Conservation (phyloP, 306 rosid genomes). For the Sicyos baderoa region DNA sequence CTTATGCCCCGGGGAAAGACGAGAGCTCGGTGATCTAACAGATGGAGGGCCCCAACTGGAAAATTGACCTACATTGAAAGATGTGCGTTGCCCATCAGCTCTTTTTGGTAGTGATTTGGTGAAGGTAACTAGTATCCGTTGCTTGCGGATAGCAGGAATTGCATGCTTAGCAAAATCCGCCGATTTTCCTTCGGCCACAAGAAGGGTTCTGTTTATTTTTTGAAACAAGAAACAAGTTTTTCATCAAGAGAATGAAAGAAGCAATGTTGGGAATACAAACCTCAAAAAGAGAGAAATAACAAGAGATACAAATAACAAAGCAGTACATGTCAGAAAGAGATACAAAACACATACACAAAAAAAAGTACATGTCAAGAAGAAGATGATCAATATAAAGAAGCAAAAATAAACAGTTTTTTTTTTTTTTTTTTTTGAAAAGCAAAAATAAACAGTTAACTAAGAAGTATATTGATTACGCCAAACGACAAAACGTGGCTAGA, state of each 20-base stretch:
- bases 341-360: background rate
- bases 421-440: too few species aligned
- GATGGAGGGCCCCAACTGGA: constrained; percentile 63
- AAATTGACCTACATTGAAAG: constrained; percentile 32
- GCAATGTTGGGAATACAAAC: too few species aligned
- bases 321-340: too few species aligned
- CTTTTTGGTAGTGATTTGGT: constrained; percentile 61
- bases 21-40: constrained; percentile 61
- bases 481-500: background rate
- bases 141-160: constrained; percentile 66
- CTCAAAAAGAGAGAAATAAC: too few species aligned
- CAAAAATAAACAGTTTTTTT: too few species aligned
- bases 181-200: constrained; percentile 69
- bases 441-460: background rate
- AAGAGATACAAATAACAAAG: too few species aligned
- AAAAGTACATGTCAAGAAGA: background rate
- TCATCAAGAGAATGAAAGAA: too few species aligned
- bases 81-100: constrained; percentile 47
- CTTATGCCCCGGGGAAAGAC: constrained; percentile 55
- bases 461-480: too few species aligned
- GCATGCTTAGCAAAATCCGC: constrained; percentile 68
- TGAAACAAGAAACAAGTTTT: too few species aligned
- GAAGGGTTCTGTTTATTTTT: constrained; percentile 49
- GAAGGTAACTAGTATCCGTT: constrained; percentile 66
- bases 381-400: background rate